phyloP scores from a whole-genome alignment of 257 asterid species.

The Coffea canephora region DNA sequence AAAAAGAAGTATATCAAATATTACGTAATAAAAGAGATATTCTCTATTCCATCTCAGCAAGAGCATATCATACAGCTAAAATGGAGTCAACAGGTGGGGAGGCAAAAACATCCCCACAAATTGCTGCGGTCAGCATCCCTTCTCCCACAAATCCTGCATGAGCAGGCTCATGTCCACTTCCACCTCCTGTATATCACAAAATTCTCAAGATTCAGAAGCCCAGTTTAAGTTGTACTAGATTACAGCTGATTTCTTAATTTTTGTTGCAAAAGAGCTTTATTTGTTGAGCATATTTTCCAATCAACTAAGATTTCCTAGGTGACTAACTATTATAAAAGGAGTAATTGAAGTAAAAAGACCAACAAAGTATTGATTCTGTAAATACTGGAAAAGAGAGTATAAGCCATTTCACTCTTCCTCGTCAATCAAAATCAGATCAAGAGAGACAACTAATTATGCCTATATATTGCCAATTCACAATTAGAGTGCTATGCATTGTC shows the following conservation, averaged over 20 bases:
- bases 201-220: constrained; percentile 17
- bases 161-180: constrained; percentile 99
- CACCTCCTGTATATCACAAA: constrained; percentile 69
- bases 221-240: not conserved
- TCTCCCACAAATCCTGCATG: constrained; percentile 99
- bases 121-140: constrained; percentile 99
- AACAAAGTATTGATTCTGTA: not conserved
- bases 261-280: not conserved
- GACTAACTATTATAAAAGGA: not conserved
- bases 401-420: not conserved
- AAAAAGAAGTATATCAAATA: constrained; percentile 17
- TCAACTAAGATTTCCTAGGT: constrained; percentile 2
- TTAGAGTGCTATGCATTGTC: not conserved
- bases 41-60: constrained; percentile 17
- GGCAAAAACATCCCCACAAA: constrained; percentile 96
- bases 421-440: not conserved
- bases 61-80: constrained; percentile 71
- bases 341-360: not conserved
- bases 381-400: not conserved
- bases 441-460: not conserved
- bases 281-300: not conserved
- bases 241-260: not conserved
- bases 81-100: constrained; percentile 91
- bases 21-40: not conserved
- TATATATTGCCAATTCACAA: not conserved